Base-by-base conservation (phyloP, 2,329 filamentous ascomycete genomes). In the Colletotrichum tabaci region DNA sequence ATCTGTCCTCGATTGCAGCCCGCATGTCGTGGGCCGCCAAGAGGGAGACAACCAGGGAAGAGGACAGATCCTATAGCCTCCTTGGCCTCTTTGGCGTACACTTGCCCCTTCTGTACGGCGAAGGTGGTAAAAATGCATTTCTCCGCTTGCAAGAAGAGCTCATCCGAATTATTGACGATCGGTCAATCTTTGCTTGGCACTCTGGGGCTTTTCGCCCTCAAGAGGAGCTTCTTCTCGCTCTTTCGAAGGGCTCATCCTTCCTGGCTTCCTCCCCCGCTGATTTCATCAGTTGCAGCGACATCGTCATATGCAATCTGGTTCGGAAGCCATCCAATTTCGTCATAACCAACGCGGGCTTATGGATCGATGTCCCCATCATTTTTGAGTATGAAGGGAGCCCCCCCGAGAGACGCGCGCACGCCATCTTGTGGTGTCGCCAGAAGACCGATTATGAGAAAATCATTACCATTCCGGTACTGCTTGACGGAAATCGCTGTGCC, bases 141-240 rank as follows among this genome's bases (percentile, higher is more conserved):
- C 21, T 67, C 21, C 63, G 77, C 9, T 52, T 79, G 2, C 77
- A 78, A 38, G 69, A 77, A 13, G 76, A 78, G 40, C 77, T 79
- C n/a, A 66, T 72, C 16, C 46, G 56, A 4, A 62, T 26, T 1
- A 46, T 15, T 21, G 49, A 61, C 35, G 47, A 53, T n/a, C 46
- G 61, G n/a, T 61, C 47, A 1, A 61, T 67, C 23, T 47, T 62
- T 15, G 21, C 21, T 1, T 47, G 65, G 56, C 12, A 67, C 16
- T 44, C 18, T 12, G n/a, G 12, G n/a, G 3, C n/a, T 8, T 13
- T 13, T 7, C 8, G 47, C 18, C 9, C 18, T 7, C n/a, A 12
- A 49, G n/a, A 8, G 3, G 5, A n/a, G 10, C 23, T 9, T 23
- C 47, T 13, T 7, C 21, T 4, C 12, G 18, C n/a, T 49, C 9